phyloP scores from a whole-genome alignment of 176 grass and related monocot species.

The Paspalum vaginatum region DNA sequence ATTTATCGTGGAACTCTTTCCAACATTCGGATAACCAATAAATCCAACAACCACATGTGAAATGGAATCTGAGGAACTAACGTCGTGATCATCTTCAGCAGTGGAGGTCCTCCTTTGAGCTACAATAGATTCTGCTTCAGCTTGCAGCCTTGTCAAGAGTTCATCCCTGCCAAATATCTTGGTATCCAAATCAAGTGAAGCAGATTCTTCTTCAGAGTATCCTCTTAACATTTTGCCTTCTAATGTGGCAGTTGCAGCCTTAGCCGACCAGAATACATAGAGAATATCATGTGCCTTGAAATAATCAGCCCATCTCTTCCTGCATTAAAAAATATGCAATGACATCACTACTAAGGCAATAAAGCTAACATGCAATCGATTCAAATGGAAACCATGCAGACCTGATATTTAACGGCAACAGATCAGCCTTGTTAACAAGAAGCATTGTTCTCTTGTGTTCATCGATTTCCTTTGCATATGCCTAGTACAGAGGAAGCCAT shows the following conservation, averaged over 20 bases:
- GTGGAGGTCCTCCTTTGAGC: conserved; percentile 37
- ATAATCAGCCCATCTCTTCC: conserved; percentile 84
- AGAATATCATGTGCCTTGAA: conserved; percentile 74
- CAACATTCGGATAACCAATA: conserved; percentile 98
- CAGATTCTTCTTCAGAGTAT: conserved; percentile 47
- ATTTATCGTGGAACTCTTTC: conserved; percentile 98
- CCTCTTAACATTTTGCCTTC: conserved; percentile 68
- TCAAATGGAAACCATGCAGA: conserved; percentile 15
- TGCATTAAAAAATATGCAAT: conserved; percentile 42
- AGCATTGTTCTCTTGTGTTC: conserved; percentile 84
- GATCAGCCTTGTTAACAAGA: conserved; percentile 97
- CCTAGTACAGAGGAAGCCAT: conserved; percentile 52
- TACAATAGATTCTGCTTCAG: conserved; percentile 79
- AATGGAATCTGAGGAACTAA: conserved; percentile 50
- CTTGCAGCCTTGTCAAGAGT: conserved; percentile 73
- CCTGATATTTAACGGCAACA: conserved; percentile 82
- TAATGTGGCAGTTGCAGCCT: conserved; percentile 80
- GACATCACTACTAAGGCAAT: not conserved
- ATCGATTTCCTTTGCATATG: conserved; percentile 81
- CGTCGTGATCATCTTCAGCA: conserved; percentile 23
- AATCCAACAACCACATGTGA: conserved; percentile 87
- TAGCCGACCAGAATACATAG: conserved; percentile 94
- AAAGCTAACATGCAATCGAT: conserved; percentile 20
- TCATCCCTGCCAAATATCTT: conserved; percentile 83
- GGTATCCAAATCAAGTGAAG: conserved; percentile 58